Evolutionary conservation across 768 basidiomycete genomes (phyloP).

Genomic region (Chalciporus piperatus): DNA sequence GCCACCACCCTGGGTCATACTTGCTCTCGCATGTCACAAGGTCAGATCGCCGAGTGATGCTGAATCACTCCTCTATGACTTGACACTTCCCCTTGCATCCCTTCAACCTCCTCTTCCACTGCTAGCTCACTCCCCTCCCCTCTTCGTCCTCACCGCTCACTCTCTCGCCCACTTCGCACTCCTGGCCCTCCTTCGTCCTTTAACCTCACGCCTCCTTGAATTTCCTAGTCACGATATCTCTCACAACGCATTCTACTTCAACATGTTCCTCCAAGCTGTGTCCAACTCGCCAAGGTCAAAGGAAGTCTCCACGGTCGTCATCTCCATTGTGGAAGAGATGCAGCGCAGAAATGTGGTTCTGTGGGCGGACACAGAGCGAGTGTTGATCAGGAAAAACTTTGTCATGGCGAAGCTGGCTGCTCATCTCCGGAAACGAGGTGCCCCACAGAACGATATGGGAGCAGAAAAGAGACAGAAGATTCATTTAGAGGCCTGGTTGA

Average conservation of each 20-base stretch:
- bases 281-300: constrained; percentile 41
- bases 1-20: constrained; percentile 53
- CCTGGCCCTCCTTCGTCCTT: constrained; percentile 41
- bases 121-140: constrained; percentile 8
- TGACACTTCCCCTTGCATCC: constrained; percentile 42
- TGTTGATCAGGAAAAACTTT: constrained; percentile 48
- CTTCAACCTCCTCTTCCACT: constrained; percentile 23
- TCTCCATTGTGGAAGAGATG: constrained; percentile 47
- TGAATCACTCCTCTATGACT: constrained; percentile 38
- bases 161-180: constrained; percentile 52
- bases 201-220: constrained; percentile 42
- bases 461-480: not conserved
- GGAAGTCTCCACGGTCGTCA: constrained; percentile 37
- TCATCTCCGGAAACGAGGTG: constrained; percentile 33
- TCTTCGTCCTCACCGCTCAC: constrained; percentile 32
- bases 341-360: constrained; percentile 42
- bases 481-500: constrained; percentile 17
- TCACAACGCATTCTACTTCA: constrained; percentile 39
- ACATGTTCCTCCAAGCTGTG: constrained; percentile 52
- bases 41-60: constrained; percentile 47
- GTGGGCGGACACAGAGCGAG: constrained; percentile 39
- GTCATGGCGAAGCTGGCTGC: constrained; percentile 50
- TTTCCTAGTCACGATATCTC: constrained; percentile 18
- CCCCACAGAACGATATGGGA: not conserved
- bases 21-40: constrained; percentile 48